phyloP scores from a whole-genome alignment of 177 flowering plant species.

The Vitis hybrid region DNA sequence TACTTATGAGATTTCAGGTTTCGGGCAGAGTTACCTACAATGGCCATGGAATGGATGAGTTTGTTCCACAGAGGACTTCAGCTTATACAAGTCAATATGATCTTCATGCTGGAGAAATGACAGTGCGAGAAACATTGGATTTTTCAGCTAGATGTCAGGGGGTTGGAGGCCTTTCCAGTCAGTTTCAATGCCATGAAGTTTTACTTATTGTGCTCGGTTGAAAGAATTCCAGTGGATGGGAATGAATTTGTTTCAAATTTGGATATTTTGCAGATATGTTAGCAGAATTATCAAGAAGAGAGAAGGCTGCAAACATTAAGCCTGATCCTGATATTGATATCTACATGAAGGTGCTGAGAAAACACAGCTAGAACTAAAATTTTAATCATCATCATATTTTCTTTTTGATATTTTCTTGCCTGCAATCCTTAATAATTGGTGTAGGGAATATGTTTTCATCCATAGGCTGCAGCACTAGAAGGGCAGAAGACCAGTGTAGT shows the following conservation, averaged over 20 bases:
- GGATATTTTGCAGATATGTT: slow-evolving; percentile 42
- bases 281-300: slow-evolving; percentile 47
- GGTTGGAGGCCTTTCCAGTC: slow-evolving; percentile 31
- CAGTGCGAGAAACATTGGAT: slow-evolving; percentile 36
- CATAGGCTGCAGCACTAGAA: slow-evolving; percentile 31
- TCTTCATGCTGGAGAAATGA: slow-evolving; percentile 35
- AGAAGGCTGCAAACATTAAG: slow-evolving; percentile 45
- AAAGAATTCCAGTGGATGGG: background rate
- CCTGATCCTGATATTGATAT: slow-evolving; percentile 57
- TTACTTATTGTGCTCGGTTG: background rate
- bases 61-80: slow-evolving; percentile 37
- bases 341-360: slow-evolving; percentile 46
- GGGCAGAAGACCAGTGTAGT: slow-evolving; percentile 31
- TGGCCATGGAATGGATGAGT: slow-evolving; percentile 35
- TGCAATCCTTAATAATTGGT: too few relatives aligned
- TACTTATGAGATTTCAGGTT: slow-evolving; percentile 7
- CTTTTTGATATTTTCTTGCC: background rate
- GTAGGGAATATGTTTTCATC: background rate
- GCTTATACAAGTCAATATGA: slow-evolving; percentile 40
- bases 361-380: background rate
- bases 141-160: slow-evolving; percentile 43
- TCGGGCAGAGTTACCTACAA: slow-evolving; percentile 32
- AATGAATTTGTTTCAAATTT: background rate
- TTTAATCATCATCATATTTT: background rate
- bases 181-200: slow-evolving; percentile 3